phyloP scores from a whole-genome alignment of 441 rosid genomes.

The Syzygium syzygioides region DNA sequence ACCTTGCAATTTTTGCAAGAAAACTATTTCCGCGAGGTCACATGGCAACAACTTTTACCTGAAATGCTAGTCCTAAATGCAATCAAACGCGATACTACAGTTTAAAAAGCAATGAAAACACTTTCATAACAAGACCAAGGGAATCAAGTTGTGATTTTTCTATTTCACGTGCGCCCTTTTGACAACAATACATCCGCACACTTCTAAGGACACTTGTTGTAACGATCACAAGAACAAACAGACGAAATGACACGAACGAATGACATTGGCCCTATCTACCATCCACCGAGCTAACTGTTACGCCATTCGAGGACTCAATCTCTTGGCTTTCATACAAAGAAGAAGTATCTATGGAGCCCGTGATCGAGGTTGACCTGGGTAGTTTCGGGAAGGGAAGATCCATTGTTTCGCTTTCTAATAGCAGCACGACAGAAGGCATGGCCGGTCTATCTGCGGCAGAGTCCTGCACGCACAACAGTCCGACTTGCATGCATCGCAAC shows the following conservation, averaged over 20 bases:
- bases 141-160: not conserved
- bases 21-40: not conserved
- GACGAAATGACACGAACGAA: not conserved
- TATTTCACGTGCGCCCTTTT: not conserved
- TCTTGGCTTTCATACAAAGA: constrained; percentile 5
- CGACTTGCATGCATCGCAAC: constrained; percentile 30
- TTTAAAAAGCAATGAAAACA: not conserved
- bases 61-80: not conserved
- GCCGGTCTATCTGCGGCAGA: constrained; percentile 23
- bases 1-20: too few species aligned
- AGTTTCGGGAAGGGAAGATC: constrained; percentile 22
- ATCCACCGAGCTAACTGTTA: constrained; percentile 14
- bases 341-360: constrained; percentile 7
- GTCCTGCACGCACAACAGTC: constrained; percentile 40
- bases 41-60: not conserved
- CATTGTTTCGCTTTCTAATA: constrained; percentile 24
- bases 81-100: not conserved
- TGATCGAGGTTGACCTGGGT: constrained; percentile 19
- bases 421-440: constrained; percentile 23
- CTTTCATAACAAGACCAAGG: not conserved
- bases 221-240: not conserved
- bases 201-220: not conserved
- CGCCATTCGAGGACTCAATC: constrained; percentile 17
- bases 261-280: constrained; percentile 22
- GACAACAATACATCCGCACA: not conserved